Evolutionary conservation across 345 rosid genomes (phyloP), one percentile per base, ranked within the genome.

Genomic region (Camelina sativa): DNA sequence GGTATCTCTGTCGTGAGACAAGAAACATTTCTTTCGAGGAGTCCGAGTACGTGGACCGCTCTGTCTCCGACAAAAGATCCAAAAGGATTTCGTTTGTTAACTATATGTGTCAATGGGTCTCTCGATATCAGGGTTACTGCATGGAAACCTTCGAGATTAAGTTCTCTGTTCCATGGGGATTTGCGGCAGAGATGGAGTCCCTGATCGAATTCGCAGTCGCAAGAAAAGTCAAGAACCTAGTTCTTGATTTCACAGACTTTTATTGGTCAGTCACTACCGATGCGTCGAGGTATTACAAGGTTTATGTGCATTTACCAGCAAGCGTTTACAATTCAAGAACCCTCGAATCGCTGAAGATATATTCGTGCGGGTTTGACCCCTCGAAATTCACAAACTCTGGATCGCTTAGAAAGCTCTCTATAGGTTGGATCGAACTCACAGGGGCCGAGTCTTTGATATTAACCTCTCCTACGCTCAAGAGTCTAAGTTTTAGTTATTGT

Each of bases 391-490:
- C 28, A 1, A 66, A 65, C 16, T 56, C 79, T 10, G 48, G 2
- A 6, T 38, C 46, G 1, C 63, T 85, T 2, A 76, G 67, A 76
- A 34, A 25, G 2, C 56, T 89, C 25, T 78, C 79, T 35, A 20
- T 89, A 0, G 86, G 86, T 0, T 82, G 85, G 83, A 74, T 80
- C 3, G 11, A 35, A 37, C 17, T 89, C 4, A 15, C 8, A 9
- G 41, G 77, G 1, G 10, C 84, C 0, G 13, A 19, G 12, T 1
- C 5, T 1, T 8, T 84, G 43, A 11, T 89, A 52, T 1, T 1
- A 11, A 13, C 25, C 7, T 60, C 82, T 63, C 80, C 81, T 0
- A 8, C 25, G 69, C 41, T 89, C 11, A 80, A 82, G 76, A 76
- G 74, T 59, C 52, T 86, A 48, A 74, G 35, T 11, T 23, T 87